Conservation (phyloP, 1,284 basidiomycete species). For the Ceratobasidium theobromae region DNA sequence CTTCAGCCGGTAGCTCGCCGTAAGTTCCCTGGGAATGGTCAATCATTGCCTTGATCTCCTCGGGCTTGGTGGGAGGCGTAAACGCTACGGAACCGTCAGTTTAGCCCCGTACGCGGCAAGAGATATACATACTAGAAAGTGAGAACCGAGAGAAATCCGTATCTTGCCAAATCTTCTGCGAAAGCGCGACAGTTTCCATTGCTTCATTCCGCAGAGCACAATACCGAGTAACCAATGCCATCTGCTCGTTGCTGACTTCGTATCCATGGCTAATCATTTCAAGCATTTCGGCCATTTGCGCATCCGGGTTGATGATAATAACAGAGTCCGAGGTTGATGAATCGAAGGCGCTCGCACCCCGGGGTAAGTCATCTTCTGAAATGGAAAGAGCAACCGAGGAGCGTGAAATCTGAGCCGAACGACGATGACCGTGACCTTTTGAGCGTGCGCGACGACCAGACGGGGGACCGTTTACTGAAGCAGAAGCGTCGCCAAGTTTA, state of each 20-base stretch:
- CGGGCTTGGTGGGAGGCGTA: constrained; percentile 61
- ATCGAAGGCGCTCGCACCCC: constrained; percentile 41
- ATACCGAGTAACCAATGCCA: constrained; percentile 47
- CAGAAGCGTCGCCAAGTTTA: constrained; percentile 51
- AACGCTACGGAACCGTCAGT: constrained; percentile 54
- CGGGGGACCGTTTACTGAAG: constrained; percentile 42
- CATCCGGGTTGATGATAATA: constrained; percentile 59
- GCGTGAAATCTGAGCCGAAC: constrained; percentile 59
- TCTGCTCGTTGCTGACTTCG: background rate
- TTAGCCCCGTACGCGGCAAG: background rate
- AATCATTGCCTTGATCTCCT: constrained; percentile 68
- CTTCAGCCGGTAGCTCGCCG: constrained; percentile 65
- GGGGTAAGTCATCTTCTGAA: constrained; percentile 58
- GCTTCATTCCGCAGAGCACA: constrained; percentile 70
- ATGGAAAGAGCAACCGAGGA: constrained; percentile 76
- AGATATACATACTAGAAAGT: constrained; percentile 60
- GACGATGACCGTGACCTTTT: constrained; percentile 65
- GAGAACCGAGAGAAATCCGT: constrained; percentile 72
- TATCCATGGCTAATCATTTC: constrained; percentile 40
- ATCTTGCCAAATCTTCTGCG: constrained; percentile 63
- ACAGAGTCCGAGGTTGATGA: constrained; percentile 38
- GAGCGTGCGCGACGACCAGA: constrained; percentile 49
- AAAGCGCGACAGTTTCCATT: constrained; percentile 64
- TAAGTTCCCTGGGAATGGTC: constrained; percentile 71
- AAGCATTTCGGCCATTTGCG: constrained; percentile 62